Percentiles rank a stretch among this genome's conserved stretches.
phyloP scores from a whole-genome alignment of 805 yeast genomes.

The Yarrowia alimentaria region DNA sequence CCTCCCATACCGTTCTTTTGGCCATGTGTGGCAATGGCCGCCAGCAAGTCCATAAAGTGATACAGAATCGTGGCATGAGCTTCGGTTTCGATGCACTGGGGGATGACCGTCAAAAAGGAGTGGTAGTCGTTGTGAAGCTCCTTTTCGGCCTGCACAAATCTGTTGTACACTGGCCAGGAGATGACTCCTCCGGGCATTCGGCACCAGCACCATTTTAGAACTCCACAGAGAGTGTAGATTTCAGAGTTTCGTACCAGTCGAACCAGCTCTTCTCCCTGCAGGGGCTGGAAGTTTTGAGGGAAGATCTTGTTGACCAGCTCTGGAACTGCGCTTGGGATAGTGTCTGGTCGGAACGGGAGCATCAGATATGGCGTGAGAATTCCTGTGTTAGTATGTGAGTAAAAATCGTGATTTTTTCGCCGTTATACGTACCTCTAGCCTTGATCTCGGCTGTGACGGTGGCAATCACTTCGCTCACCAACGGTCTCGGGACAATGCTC shows the following conservation, averaged over 20 bases:
- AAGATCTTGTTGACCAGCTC: slow-evolving; percentile 57
- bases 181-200: slow-evolving; percentile 73
- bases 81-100: slow-evolving; percentile 75
- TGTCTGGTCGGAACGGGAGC: slow-evolving; percentile 73
- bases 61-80: slow-evolving; percentile 88
- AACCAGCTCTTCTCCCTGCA: slow-evolving; percentile 47
- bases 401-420: too few relatives aligned
- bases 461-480: slow-evolving; percentile 64
- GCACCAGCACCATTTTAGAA: slow-evolving; percentile 82
- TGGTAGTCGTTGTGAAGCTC: slow-evolving; percentile 58
- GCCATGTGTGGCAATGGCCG: slow-evolving; percentile 74
- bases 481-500: slow-evolving; percentile 34
- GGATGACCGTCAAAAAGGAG: slow-evolving; percentile 80
- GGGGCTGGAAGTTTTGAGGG: slow-evolving; percentile 53
- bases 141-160: slow-evolving; percentile 51
- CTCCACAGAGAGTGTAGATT: slow-evolving; percentile 63
- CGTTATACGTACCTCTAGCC: slow-evolving; percentile 47
- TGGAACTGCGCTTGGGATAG: slow-evolving; percentile 52
- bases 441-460: slow-evolving; percentile 71
- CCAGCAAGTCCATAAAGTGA: slow-evolving; percentile 79
- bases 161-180: slow-evolving; percentile 78
- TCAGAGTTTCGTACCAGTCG: slow-evolving; percentile 53
- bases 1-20: slow-evolving; percentile 76
- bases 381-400: slow-evolving; percentile 28
- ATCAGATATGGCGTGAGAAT: slow-evolving; percentile 69